Percentiles rank a stretch among this genome's conserved stretches.
Conservation (phyloP, 352 stramenopile genomes). For the Globisporangium lucens region DNA sequence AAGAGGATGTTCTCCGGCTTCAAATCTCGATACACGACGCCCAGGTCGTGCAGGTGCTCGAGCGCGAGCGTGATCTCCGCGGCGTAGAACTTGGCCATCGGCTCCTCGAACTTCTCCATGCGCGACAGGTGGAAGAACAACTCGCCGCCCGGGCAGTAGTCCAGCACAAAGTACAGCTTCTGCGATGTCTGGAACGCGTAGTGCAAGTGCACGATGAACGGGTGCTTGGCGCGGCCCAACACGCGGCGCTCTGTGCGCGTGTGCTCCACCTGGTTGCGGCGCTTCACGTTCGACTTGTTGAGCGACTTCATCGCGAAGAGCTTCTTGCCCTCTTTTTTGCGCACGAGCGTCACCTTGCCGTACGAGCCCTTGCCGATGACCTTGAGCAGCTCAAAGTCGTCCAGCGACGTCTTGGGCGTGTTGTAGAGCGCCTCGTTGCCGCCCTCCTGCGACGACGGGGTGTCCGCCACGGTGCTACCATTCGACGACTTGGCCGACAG, state of each 20-base stretch:
- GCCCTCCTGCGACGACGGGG: constrained; percentile 18
- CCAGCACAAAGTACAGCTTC: constrained; percentile 91
- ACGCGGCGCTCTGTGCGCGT: constrained; percentile 82
- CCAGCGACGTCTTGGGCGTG: constrained; percentile 85
- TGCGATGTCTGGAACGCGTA: constrained; percentile 90
- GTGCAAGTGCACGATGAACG: constrained; percentile 90
- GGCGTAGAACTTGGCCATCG: constrained; percentile 89
- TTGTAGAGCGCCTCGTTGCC: constrained; percentile 73
- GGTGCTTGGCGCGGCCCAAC: constrained; percentile 85
- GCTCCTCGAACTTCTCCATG: constrained; percentile 87
- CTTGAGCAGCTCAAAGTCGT: constrained; percentile 92
- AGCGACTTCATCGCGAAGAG: constrained; percentile 88
- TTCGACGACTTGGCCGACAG: constrained; percentile 25
- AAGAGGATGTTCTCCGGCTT: constrained; percentile 90
- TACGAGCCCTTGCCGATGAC: constrained; percentile 92
- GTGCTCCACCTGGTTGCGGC: constrained; percentile 83
- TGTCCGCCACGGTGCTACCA: not conserved
- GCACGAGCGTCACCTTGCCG: constrained; percentile 89
- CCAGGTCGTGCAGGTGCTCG: constrained; percentile 85
- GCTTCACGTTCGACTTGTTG: constrained; percentile 90
- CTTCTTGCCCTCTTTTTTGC: constrained; percentile 73
- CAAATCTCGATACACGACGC: constrained; percentile 87
- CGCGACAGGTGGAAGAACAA: constrained; percentile 89
- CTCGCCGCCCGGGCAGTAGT: constrained; percentile 90
- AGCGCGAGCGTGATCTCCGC: constrained; percentile 90